Percentiles rank a stretch among this genome's conserved stretches.
phyloP scores from a whole-genome alignment of 495 filamentous ascomycete genomes.

The Hamigera avellanea region DNA sequence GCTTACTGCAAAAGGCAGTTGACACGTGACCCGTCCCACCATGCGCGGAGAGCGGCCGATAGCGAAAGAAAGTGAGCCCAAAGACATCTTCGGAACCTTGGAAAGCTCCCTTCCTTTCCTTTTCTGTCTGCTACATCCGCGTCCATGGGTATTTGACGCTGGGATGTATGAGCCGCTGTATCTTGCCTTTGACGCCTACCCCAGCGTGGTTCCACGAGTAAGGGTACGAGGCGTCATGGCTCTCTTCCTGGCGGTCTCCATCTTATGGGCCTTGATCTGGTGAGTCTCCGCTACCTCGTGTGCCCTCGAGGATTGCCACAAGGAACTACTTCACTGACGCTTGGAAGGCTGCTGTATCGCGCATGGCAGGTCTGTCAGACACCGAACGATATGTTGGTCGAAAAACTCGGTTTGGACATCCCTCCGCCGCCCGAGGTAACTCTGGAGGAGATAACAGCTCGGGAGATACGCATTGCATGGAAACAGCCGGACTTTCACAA shows the following conservation, averaged over 20 bases:
- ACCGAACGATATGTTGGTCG: slow-evolving; percentile 79
- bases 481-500: slow-evolving; percentile 66
- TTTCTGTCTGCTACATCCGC: slow-evolving; percentile 13
- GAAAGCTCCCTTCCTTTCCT: slow-evolving; percentile 1
- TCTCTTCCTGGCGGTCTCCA: slow-evolving; percentile 37
- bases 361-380: slow-evolving; percentile 80
- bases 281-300: too few species aligned
- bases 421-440: slow-evolving; percentile 83
- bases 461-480: slow-evolving; percentile 87
- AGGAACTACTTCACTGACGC: background rate
- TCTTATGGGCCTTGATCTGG: slow-evolving; percentile 41
- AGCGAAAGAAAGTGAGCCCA: background rate
- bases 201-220: slow-evolving; percentile 34
- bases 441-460: slow-evolving; percentile 77
- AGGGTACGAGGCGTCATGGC: slow-evolving; percentile 40
- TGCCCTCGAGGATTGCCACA: too few species aligned
- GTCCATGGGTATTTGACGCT: slow-evolving; percentile 29
- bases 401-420: slow-evolving; percentile 84
- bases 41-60: slow-evolving; percentile 1
- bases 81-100: background rate
- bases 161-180: slow-evolving; percentile 40
- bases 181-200: slow-evolving; percentile 37
- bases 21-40: slow-evolving; percentile 10
- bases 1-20: background rate
- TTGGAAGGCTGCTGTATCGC: slow-evolving; percentile 61